Evolutionary conservation across 1,284 basidiomycete species (phyloP), one percentile per base, ranked within the genome.

Genomic region (Paramarasmius palmivorus): DNA sequence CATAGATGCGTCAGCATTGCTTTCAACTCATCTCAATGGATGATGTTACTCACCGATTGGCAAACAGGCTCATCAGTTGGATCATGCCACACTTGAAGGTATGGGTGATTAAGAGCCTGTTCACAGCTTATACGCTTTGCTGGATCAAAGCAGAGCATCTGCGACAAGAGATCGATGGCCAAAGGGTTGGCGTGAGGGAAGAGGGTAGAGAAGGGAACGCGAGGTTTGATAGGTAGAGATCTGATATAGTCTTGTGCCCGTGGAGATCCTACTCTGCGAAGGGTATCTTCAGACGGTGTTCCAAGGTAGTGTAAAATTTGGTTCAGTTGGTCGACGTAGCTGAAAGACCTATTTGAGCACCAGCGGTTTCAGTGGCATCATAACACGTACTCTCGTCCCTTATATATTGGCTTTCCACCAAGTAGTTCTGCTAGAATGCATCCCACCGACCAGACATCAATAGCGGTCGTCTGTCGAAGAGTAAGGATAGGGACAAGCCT

Each of bases 191-290:
- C 97, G 48, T 90, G 82, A 0, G 96, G 96, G 76, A 94, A 99
- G 32, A 99, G 80, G 29, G 88, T 89, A 40, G 86, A 79, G 75
- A 98, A 98, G 0, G 93, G 90, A 29, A 99, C 90, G 19, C 92
- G 86, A 15, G 95, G 92, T 71, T 95, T 95, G 80, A 95, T 98
- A 15, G 97, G 97, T 10, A 99, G 81, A 10, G 94, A 97, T 48
- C 97, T 90, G 66, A 99, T 99, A 71, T 99, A 99, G 64, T 97
- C 95, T 79, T 97, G 94, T 0, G 95, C 94, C 89, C 90, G 82
- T 44, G 93, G 93, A 40, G 90, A 93, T 36, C 97, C 97, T 48
- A 99, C 94, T 40, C 97, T 87, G 45, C 93, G 86, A 26, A 99
- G 84, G 0, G 97, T 98, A 61, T 96, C 93, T 70, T 99, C 96